Evolutionary conservation across 768 basidiomycete genomes (phyloP), one percentile per base, ranked within the genome.

Genomic region (Candolleomyces efflorescens): DNA sequence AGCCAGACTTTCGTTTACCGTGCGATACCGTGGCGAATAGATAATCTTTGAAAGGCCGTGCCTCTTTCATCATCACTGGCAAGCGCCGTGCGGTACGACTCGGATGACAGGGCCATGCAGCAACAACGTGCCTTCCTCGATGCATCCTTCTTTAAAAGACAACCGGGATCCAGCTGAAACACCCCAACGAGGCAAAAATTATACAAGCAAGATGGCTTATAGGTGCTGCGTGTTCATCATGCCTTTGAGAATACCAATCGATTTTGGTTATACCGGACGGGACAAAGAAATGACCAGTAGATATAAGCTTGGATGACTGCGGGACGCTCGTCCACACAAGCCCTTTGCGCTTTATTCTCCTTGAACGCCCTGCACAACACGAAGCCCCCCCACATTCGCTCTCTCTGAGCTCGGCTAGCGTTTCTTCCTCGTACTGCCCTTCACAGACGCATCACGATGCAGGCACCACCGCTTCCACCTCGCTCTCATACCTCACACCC

Each of bases 111-210:
- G n/a, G 3, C 46, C 55, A 56, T 38, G 55, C 55, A 49, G 37
- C 50, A 39, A 55, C 61, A 67, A 64, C 66, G 65, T 68, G 67
- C 53, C 44, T n/a, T 24, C 54, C 55, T 54, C 53, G 37, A 60
- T 60, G 59, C 26, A 49, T 41, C 45, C 23, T 41, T 1, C 51
- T 53, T 10, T 53, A 53, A 53, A 53, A 53, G 51, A 53, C 51
- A 44, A 44, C 12, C 52, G 20, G 11, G 41, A 54, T 26, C 53
- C 41, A 44, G 41, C 3, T 54, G 44, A 54, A 54, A 44, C 53
- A 23, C 38, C 9, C 36, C 10, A 54, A 43, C 39, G 53, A 55
- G 54, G 54, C 43, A 22, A 37, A 18, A 37, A 15, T 24, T 15
- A 47, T 17, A 41, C 26, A 37, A 37, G 41, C 12, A 36, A 18